Evolutionary conservation across 306 rosid genomes (phyloP).

Genomic region (Clitoria ternatea): DNA sequence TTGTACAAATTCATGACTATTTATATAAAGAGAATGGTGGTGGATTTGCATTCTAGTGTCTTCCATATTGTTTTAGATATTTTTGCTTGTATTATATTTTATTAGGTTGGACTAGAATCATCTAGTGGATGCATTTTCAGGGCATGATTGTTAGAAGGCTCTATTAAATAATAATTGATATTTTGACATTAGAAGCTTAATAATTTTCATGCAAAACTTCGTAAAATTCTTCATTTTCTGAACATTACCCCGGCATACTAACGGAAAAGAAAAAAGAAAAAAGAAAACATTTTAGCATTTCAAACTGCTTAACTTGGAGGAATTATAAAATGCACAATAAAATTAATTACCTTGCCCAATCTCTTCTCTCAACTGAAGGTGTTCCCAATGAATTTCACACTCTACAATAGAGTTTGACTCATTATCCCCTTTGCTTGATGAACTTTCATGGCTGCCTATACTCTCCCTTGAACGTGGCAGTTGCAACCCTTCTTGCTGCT

Average conservation of each 20-base stretch:
- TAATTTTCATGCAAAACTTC: background rate
- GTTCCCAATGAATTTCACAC: constrained; percentile 64
- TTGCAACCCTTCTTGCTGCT: constrained; percentile 35
- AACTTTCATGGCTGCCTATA: constrained; percentile 30
- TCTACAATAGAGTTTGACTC: constrained; percentile 40
- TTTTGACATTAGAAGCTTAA: no score
- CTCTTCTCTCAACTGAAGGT: constrained; percentile 56
- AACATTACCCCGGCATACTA: constrained; percentile 4
- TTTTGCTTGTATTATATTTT: no score
- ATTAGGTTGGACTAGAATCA: no score
- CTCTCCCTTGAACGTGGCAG: constrained; percentile 32
- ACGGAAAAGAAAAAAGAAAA: no score
- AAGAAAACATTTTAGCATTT: constrained; percentile 3
- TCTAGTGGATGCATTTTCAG: no score
- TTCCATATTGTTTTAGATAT: no score
- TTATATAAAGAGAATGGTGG: no score
- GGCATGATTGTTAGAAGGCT: no score
- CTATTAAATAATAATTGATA: no score
- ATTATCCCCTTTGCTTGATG: constrained; percentile 48
- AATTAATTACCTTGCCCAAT: constrained; percentile 69
- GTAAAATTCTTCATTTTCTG: background rate
- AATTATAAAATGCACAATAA: background rate
- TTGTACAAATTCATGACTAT: no score
- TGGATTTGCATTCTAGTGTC: no score
- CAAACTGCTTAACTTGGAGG: constrained; percentile 14